A percentile compares a stretch with the other conserved stretches of the same genome.
phyloP scores from a whole-genome alignment of 2,329 filamentous ascomycete species.

The Fusarium sp. region DNA sequence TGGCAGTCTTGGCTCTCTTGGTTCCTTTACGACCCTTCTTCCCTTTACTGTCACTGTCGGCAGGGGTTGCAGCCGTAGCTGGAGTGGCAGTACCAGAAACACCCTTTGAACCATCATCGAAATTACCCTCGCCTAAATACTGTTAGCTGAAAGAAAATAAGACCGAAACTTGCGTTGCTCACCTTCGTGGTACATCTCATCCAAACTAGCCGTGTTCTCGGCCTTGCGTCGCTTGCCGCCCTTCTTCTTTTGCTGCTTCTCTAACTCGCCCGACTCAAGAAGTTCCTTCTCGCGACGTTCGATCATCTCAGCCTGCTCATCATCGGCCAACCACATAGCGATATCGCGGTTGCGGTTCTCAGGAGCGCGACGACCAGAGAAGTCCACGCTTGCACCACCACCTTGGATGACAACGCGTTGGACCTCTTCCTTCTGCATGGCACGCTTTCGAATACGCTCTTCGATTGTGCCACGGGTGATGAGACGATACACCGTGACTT shows the following conservation, averaged over 20 bases:
- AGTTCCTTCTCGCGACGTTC: slow-evolving; percentile 92
- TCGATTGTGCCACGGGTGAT: slow-evolving; percentile 98
- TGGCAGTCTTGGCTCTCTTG: slow-evolving; percentile 72
- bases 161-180: slow-evolving; percentile 55
- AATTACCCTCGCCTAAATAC: slow-evolving; percentile 86
- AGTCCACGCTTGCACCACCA: slow-evolving; percentile 91
- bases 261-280: slow-evolving; percentile 75
- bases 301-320: slow-evolving; percentile 94
- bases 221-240: slow-evolving; percentile 67
- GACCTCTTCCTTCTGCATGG: slow-evolving; percentile 97
- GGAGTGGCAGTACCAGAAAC: slow-evolving; percentile 72
- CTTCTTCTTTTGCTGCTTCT: slow-evolving; percentile 73
- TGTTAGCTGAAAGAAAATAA: slow-evolving; percentile 40
- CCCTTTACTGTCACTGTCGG: slow-evolving; percentile 64
- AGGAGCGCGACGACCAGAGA: slow-evolving; percentile 86
- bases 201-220: slow-evolving; percentile 73
- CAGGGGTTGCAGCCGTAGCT: slow-evolving; percentile 86
- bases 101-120: slow-evolving; percentile 84
- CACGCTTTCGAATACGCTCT: slow-evolving; percentile 96
- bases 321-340: slow-evolving; percentile 97
- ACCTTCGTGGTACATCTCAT: slow-evolving; percentile 99
- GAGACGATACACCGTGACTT: slow-evolving; percentile 97
- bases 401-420: slow-evolving; percentile 96
- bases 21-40: slow-evolving; percentile 68
- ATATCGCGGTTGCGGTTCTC: slow-evolving; percentile 98